phyloP scores from a whole-genome alignment of 2,329 filamentous ascomycete species.

The Ophiostoma triangulosporum region DNA sequence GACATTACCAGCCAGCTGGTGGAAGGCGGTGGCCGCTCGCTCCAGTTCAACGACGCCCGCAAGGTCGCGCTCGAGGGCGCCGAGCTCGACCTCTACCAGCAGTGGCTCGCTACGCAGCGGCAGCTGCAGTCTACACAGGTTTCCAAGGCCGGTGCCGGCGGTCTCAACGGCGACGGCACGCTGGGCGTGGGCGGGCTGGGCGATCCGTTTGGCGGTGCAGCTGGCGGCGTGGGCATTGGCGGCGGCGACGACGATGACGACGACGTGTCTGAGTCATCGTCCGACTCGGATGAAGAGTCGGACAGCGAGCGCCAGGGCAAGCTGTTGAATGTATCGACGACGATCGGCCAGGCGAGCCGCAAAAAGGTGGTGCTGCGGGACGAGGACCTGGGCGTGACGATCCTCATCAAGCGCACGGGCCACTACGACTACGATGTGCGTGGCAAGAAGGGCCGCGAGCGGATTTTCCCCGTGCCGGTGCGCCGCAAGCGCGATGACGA shows the following conservation, averaged over 20 bases:
- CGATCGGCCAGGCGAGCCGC: constrained; percentile 67
- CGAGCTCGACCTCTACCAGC: constrained; percentile 73
- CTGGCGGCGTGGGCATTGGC: background rate
- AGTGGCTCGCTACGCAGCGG: constrained; percentile 78
- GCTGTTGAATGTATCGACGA: constrained; percentile 75
- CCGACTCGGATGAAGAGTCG: constrained; percentile 75
- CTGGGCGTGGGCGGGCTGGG: background rate
- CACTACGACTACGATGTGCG: constrained; percentile 90
- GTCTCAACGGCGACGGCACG: background rate
- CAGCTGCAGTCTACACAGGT: constrained; percentile 71
- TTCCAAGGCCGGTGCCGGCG: constrained; percentile 33
- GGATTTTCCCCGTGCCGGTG: constrained; percentile 79
- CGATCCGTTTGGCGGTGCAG: background rate
- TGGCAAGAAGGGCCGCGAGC: constrained; percentile 81
- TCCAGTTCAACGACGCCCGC: constrained; percentile 48
- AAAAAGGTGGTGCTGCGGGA: constrained; percentile 80
- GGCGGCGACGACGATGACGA: constrained; percentile 57
- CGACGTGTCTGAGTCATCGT: constrained; percentile 65
- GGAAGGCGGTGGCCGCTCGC: constrained; percentile 46
- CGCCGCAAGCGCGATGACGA: constrained; percentile 72
- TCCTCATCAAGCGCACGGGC: constrained; percentile 75
- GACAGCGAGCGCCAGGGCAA: constrained; percentile 86
- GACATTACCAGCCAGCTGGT: constrained; percentile 38
- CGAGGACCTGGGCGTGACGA: constrained; percentile 81
- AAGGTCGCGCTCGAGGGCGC: constrained; percentile 56